Conservation (phyloP, 2,329 filamentous ascomycete genomes). For the Ophiostoma angusticollis region DNA sequence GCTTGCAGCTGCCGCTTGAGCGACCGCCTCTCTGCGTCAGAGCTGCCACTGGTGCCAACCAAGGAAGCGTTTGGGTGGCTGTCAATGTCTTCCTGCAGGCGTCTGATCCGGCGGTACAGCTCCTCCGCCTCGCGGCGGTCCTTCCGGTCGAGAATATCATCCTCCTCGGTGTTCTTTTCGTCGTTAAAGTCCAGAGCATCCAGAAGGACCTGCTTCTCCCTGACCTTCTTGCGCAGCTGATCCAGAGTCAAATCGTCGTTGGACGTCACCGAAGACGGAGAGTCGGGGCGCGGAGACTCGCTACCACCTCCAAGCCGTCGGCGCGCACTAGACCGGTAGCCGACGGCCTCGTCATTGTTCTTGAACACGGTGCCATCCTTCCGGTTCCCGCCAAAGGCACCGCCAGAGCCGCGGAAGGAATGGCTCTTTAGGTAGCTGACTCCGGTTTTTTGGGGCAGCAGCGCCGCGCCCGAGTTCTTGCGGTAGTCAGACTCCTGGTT, state of each 20-base stretch:
- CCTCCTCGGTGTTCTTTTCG: constrained; percentile 78
- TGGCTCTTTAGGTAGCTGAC: constrained; percentile 95
- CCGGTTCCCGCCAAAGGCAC: constrained; percentile 45
- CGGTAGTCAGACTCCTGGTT: constrained; percentile 79
- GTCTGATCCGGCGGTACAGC: constrained; percentile 80
- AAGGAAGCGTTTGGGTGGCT: constrained; percentile 67
- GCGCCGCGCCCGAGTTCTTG: constrained; percentile 76
- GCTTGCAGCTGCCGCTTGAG: constrained; percentile 82
- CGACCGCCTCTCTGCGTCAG: constrained; percentile 73
- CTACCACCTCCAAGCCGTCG: constrained; percentile 58
- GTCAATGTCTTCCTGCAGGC: constrained; percentile 91
- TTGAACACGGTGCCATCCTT: constrained; percentile 96
- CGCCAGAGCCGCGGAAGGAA: constrained; percentile 62
- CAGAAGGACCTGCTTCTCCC: constrained; percentile 84
- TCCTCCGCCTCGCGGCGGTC: constrained; percentile 90
- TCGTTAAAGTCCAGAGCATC: constrained; percentile 96
- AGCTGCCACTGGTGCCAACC: constrained; percentile 58
- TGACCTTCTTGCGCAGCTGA: constrained; percentile 82
- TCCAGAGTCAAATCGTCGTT: constrained; percentile 77
- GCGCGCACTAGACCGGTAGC: constrained; percentile 87
- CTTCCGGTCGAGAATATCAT: constrained; percentile 79
- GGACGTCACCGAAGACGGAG: constrained; percentile 54
- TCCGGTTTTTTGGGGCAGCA: constrained; percentile 92
- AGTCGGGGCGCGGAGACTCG: constrained; percentile 63
- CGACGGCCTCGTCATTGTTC: constrained; percentile 86